These are phyloP conservation scores for Ceratobasidium sp. DNA, from an alignment of 1,284 basidiomycete species.

Conservation along the genomic window DNA sequence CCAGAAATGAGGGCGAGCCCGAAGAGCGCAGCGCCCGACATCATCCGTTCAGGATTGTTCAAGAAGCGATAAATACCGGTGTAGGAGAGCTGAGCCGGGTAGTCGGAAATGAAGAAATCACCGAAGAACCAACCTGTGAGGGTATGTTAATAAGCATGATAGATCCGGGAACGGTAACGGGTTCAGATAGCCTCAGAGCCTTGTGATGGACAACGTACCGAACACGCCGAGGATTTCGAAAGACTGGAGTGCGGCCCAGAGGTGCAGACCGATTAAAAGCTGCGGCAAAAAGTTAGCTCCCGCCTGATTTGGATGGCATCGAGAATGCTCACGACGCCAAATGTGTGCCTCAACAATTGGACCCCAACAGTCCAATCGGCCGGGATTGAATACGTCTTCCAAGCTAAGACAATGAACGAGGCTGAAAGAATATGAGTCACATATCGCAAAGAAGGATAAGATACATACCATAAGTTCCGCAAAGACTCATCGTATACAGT, in stretches of 20 bases:
- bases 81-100: slow-evolving; percentile 91
- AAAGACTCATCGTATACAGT: slow-evolving; percentile 91
- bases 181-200: not conserved
- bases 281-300: slow-evolving; percentile 55
- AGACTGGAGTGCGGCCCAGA: slow-evolving; percentile 92
- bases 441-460: slow-evolving; percentile 43
- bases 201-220: slow-evolving; percentile 63
- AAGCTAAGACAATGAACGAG: slow-evolving; percentile 84
- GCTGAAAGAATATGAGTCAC: slow-evolving; percentile 60
- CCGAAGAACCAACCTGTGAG: slow-evolving; percentile 92
- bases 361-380: slow-evolving; percentile 90
- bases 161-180: not conserved
- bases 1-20: slow-evolving; percentile 92
- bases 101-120: slow-evolving; percentile 97
- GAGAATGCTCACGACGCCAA: slow-evolving; percentile 77
- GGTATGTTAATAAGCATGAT: no score
- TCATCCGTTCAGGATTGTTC: slow-evolving; percentile 93
- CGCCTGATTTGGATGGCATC: not conserved
- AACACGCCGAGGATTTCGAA: slow-evolving; percentile 95
- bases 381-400: slow-evolving; percentile 88
- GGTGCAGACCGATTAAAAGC: slow-evolving; percentile 88
- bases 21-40: slow-evolving; percentile 96
- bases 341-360: slow-evolving; percentile 87
- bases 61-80: slow-evolving; percentile 96
- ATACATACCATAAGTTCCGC: slow-evolving; percentile 90